phyloP scores from a whole-genome alignment of 768 basidiomycete genomes.

The Amylocystis lapponica region DNA sequence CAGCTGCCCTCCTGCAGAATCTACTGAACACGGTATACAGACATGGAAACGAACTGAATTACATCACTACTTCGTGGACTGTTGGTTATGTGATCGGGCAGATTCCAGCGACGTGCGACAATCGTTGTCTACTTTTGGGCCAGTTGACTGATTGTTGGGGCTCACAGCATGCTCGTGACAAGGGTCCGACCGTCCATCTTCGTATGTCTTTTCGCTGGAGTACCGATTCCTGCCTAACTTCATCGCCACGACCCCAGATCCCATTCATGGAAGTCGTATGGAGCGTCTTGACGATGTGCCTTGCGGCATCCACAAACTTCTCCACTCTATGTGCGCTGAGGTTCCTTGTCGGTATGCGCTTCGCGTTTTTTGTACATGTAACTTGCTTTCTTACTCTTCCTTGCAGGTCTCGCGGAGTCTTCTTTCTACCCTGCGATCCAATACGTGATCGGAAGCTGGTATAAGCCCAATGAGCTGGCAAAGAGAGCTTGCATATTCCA shows the following conservation, averaged over 20 bases:
- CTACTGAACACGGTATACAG: too few species aligned
- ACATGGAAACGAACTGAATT: too few species aligned
- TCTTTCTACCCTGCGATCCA: conserved; percentile 36
- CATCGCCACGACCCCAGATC: conserved; percentile 20
- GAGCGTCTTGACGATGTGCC: conserved; percentile 29
- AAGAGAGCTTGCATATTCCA: conserved; percentile 36
- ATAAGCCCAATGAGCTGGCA: conserved; percentile 34
- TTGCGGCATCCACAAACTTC: conserved; percentile 27
- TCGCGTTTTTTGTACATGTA: background rate
- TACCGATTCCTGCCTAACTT: background rate
- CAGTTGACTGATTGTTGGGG: background rate
- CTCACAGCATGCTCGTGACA: conserved; percentile 28
- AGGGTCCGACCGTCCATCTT: conserved; percentile 30
- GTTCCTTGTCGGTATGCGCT: conserved; percentile 28
- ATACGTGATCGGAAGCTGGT: conserved; percentile 38
- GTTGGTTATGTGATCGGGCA: conserved; percentile 34
- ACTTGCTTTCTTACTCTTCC: background rate
- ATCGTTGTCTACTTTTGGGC: background rate
- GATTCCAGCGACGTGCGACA: conserved; percentile 28
- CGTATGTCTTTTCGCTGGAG: conserved; percentile 12
- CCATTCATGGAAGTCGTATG: conserved; percentile 33
- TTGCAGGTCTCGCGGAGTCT: conserved; percentile 30
- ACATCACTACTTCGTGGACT: conserved; percentile 33
- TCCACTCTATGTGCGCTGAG: conserved; percentile 25
- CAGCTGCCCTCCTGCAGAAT: too few species aligned